Evolutionary conservation across 2,329 filamentous ascomycete genomes (phyloP).

Genomic region (Bretziella fagacearum): DNA sequence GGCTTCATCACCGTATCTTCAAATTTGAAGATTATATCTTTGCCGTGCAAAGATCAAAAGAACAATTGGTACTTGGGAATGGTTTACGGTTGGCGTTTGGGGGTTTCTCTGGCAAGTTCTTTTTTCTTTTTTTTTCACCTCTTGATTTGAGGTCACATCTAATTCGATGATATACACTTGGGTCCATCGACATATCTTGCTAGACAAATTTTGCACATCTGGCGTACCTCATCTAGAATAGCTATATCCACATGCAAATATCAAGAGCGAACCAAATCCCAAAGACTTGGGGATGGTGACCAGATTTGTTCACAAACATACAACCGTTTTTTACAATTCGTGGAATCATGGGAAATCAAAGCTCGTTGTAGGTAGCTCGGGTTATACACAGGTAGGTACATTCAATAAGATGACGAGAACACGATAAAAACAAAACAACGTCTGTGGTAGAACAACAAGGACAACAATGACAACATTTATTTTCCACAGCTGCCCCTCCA

Average conservation of each 20-base stretch:
- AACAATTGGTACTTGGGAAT: neutral
- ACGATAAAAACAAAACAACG: conserved; percentile 2
- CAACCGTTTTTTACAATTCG: too few species aligned
- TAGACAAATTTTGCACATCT: neutral
- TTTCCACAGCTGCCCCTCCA: neutral
- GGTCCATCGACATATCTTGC: neutral
- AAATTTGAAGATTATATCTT: neutral
- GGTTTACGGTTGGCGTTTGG: conserved; percentile 3
- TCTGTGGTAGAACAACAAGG: neutral
- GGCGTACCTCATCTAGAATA: neutral
- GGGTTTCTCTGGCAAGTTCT: conserved; percentile 3
- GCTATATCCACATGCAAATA: conserved; percentile 1
- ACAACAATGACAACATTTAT: neutral
- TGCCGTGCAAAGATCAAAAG: neutral
- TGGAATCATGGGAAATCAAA: too few species aligned
- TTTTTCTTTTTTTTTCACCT: neutral
- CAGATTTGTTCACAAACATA: neutral
- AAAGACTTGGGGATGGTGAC: neutral
- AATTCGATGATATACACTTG: neutral
- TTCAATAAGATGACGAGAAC: neutral
- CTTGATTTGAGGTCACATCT: neutral
- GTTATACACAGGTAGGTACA: neutral
- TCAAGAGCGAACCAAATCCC: neutral
- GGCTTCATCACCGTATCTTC: neutral
- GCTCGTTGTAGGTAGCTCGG: too few species aligned